A percentile compares a stretch with the other conserved stretches of the same genome.
phyloP scores from a whole-genome alignment of 31 red algal species.

The Odonthalia washingtoniensis region DNA sequence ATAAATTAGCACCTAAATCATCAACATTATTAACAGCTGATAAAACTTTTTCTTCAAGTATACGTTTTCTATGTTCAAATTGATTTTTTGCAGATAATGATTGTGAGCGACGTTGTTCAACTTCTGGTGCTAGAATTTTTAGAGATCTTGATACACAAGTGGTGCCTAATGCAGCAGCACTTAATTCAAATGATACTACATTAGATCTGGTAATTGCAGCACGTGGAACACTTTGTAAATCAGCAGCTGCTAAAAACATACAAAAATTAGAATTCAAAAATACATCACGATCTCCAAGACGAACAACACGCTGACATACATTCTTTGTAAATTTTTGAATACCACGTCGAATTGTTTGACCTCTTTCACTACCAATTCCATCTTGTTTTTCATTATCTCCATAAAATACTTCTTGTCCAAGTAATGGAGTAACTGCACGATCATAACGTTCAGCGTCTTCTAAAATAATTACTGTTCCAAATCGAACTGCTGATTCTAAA shows the following conservation, averaged over 20 bases:
- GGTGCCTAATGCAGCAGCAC: slow-evolving; percentile 60
- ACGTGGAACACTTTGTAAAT: slow-evolving; percentile 56
- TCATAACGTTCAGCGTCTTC: slow-evolving; percentile 89
- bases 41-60: too few species aligned
- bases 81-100: slow-evolving; percentile 55
- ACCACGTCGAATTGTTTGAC: slow-evolving; percentile 10
- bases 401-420: slow-evolving; percentile 74
- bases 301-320: slow-evolving; percentile 75
- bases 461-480: slow-evolving; percentile 72
- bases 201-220: slow-evolving; percentile 71
- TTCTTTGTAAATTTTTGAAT: slow-evolving; percentile 24
- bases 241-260: slow-evolving; percentile 49
- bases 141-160: slow-evolving; percentile 68
- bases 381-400: slow-evolving; percentile 30
- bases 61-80: slow-evolving; percentile 62
- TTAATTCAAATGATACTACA: slow-evolving; percentile 81
- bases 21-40: slow-evolving; percentile 72
- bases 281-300: slow-evolving; percentile 76
- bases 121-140: slow-evolving; percentile 65
- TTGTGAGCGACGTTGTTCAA: slow-evolving; percentile 48
- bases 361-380: slow-evolving; percentile 4
- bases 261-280: slow-evolving; percentile 71
- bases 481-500: slow-evolving; percentile 84
- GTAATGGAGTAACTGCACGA: slow-evolving; percentile 70
- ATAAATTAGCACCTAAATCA: slow-evolving; percentile 64